Conservation (phyloP, 768 basidiomycete genomes). For the Gloeophyllum trabeum region DNA sequence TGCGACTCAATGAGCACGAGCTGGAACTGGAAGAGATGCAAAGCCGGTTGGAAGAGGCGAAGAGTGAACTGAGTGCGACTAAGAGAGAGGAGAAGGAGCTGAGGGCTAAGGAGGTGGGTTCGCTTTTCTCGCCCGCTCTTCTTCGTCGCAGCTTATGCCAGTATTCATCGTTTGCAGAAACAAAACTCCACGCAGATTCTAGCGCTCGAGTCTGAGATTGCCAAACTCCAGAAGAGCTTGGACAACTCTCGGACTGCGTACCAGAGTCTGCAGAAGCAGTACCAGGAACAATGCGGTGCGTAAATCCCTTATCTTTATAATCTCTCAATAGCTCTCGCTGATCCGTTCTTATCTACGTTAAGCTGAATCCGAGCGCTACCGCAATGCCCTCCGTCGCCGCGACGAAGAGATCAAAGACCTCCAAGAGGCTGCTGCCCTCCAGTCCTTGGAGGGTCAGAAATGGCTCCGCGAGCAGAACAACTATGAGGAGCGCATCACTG, state of each 20-base stretch:
- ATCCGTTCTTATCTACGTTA: too few relatives aligned
- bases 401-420: constrained; percentile 63
- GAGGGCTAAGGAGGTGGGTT: constrained; percentile 67
- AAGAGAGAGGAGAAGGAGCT: constrained; percentile 93
- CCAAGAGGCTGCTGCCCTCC: constrained; percentile 46
- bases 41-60: constrained; percentile 62
- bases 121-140: background rate
- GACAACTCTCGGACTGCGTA: constrained; percentile 68
- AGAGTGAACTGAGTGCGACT: constrained; percentile 63
- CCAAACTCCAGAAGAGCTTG: constrained; percentile 60
- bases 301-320: background rate
- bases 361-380: constrained; percentile 74
- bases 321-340: constrained; percentile 1
- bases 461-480: constrained; percentile 55
- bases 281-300: constrained; percentile 80
- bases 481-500: constrained; percentile 59
- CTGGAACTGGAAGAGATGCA: constrained; percentile 77
- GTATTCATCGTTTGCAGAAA: constrained; percentile 28
- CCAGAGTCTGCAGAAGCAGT: constrained; percentile 73
- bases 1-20: constrained; percentile 68
- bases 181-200: constrained; percentile 55
- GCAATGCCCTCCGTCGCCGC: constrained; percentile 59
- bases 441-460: constrained; percentile 57
- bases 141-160: constrained; percentile 8
- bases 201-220: constrained; percentile 68